These are phyloP conservation scores for Hansenula anomala DNA, from an alignment of 1,139 yeast species.

Conservation along the genomic window DNA sequence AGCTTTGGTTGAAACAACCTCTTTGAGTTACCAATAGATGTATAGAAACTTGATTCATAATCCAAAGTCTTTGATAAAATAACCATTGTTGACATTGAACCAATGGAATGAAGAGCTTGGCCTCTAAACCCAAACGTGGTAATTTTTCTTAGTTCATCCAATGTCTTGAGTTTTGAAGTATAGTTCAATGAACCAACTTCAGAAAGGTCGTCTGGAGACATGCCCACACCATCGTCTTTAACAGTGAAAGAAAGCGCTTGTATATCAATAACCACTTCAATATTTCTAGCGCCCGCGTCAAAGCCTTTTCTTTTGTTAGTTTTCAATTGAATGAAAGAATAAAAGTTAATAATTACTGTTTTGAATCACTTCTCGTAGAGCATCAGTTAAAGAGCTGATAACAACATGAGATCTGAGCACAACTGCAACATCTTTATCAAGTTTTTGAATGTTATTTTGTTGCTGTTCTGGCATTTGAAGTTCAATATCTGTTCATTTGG, in stretches of 20 bases:
- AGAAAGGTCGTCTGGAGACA: constrained; percentile 48
- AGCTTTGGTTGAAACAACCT: constrained; percentile 8
- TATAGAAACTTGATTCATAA: constrained; percentile 16
- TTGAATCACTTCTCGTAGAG: constrained; percentile 39
- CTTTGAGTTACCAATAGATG: constrained; percentile 6
- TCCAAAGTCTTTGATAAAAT: constrained; percentile 32
- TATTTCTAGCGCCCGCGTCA: constrained; percentile 46
- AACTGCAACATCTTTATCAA: constrained; percentile 15
- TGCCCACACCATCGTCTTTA: constrained; percentile 50
- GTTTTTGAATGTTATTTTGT: background rate
- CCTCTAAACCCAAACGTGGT: constrained; percentile 38
- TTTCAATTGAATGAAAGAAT: no score
- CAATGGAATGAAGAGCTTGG: constrained; percentile 40
- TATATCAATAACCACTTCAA: constrained; percentile 37
- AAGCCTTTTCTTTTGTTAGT: no score
- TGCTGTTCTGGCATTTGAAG: background rate
- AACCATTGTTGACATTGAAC: constrained; percentile 30
- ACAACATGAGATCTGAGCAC: constrained; percentile 24
- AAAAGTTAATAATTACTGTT: no score
- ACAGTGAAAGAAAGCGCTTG: constrained; percentile 36
- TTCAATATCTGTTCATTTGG: no score
- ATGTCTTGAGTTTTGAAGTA: constrained; percentile 41
- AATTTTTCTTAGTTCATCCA: constrained; percentile 25
- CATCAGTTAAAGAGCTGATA: constrained; percentile 25
- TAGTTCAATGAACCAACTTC: constrained; percentile 29